Evolutionary conservation across 306 rosid genomes (phyloP), one percentile per base, ranked within the genome.

Genomic region (Acmispon strigosus): DNA sequence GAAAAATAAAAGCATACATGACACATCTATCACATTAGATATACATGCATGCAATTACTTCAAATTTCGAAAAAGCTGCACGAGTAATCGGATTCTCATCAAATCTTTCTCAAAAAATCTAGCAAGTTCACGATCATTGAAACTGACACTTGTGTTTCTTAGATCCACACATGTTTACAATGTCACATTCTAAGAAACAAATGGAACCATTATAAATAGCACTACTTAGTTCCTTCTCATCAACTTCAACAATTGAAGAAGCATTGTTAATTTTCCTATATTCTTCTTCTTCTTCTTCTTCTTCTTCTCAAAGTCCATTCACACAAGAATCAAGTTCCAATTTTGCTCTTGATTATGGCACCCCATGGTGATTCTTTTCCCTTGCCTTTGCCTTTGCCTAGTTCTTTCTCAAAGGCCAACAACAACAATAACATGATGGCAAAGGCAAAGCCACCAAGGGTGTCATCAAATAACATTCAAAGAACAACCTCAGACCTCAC

Each of bases 401-500:
- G 54, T 67, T 2, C 79, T 13, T 71, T 58, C 59, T 9, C 77
- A 7, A 83, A 73, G 59, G 74, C 44, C 69, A 68, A 34, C 82
- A 78, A 43, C 68, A 68, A 27, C 82, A 68, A 34, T 81, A 78
- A 68, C 84, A 69, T 77, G 50, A 62, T 76, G 10, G 62, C 77
- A 10, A 85, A 83, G 10, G 62, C 77, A 10, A 85, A 83, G 68
- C 95, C 86, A 43, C 87, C 88, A 37, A 84, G 69, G 68, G 81
- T 74, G 6, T 61, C 90, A 50, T 36, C 87, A 2, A 78, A 74
- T 6, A 36, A 66, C 41, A 85, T 95, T 52, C 84, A 91, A 29
- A 62, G 99, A 50, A 91, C 97, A 14, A 71, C 79, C 14, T 95
- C 99, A 0, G 99, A 95, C 83, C 89, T 91, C 11, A 86, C 97